Base-by-base conservation (phyloP, 129 eudicot species). In the Centrapalus pauciflorus region DNA sequence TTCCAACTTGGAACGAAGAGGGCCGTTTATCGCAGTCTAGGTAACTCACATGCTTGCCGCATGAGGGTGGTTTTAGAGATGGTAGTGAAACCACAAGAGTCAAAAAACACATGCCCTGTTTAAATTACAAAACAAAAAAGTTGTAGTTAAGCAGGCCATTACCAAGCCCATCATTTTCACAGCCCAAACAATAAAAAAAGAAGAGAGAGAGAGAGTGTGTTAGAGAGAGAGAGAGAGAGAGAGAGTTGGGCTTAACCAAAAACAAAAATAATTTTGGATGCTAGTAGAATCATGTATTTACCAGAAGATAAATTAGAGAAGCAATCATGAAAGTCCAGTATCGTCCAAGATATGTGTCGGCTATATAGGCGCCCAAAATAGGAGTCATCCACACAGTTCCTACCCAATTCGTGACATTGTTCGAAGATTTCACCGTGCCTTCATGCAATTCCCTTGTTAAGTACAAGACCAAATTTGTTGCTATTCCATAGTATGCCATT, bases 401-500 rank as follows among this genome's bases (percentile, higher is more conserved):
- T n/a, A 51, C 74, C 90, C 90, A 84, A 33, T 84, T 84, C 3
- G 90, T 80, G 65, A 84, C 90, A 71, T 81, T 81, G 66, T 84
- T 84, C 3, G 90, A 63, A 5, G 90, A 78, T 67, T 56, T 78
- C 5, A 84, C 84, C 2, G 90, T 84, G 74, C 86, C 90, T 81
- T 84, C 73, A 67, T 81, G 90, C 16, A 84, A 45, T 56, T 81
- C 71, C 25, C 75, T 38, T 16, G 83, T 65, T 0, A 84, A 66
- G 25, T 77, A 84, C 75, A 84, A 24, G 23, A 80, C 83, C 10
- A 84, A 77, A 43, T 84, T 84, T 30, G 86, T 65, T 35, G 81
- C 52, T 21, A 84, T 84, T 14, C 85, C 90, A 77, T 77, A 84
- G 11, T 59, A 80, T 24, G 86, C 86, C 86, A 81, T 81, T 55